Evolutionary conservation across 2,329 filamentous ascomycete species (phyloP).

Genomic region (Aphanocladium album): DNA sequence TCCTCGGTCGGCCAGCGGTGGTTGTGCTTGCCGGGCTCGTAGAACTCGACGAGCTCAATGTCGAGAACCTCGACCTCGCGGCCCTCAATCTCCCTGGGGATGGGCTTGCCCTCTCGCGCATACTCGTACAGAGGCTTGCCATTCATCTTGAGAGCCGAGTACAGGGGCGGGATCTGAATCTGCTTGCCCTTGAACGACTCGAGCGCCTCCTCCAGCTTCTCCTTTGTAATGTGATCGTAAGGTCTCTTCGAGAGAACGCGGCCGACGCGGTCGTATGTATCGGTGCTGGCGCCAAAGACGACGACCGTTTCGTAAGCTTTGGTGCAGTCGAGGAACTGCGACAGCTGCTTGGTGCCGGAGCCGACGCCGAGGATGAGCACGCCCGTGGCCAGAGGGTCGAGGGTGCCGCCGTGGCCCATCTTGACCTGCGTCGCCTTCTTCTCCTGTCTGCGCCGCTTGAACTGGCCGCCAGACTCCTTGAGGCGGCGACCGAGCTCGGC

Average conservation of each 20-base stretch:
- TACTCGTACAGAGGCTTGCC: slow-evolving; percentile 97
- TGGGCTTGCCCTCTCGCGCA: slow-evolving; percentile 79
- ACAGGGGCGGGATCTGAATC: slow-evolving; percentile 86
- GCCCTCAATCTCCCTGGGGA: slow-evolving; percentile 79
- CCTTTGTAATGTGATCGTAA: slow-evolving; percentile 76
- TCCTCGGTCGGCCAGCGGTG: slow-evolving; percentile 77
- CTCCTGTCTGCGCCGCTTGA: slow-evolving; percentile 51
- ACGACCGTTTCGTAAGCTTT: slow-evolving; percentile 91
- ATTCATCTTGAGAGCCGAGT: slow-evolving; percentile 86
- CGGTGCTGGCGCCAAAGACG: slow-evolving; percentile 86
- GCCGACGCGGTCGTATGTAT: slow-evolving; percentile 84
- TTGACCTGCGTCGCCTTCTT: slow-evolving; percentile 70
- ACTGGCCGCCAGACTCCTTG: slow-evolving; percentile 54
- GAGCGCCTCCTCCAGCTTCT: slow-evolving; percentile 72
- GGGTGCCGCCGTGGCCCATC: slow-evolving; percentile 91
- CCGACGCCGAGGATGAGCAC: slow-evolving; percentile 87
- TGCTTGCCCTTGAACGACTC: slow-evolving; percentile 73
- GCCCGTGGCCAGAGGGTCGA: slow-evolving; percentile 90
- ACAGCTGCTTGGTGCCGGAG: slow-evolving; percentile 76
- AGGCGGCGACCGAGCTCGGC: slow-evolving; percentile 52
- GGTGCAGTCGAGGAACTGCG: slow-evolving; percentile 76
- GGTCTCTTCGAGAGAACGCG: slow-evolving; percentile 71
- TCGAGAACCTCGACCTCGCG: slow-evolving; percentile 73
- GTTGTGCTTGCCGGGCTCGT: slow-evolving; percentile 73
- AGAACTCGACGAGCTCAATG: slow-evolving; percentile 79